Evolutionary conservation across 805 yeast species (phyloP).

Genomic region (Tetrapisispora pingtungensis): DNA sequence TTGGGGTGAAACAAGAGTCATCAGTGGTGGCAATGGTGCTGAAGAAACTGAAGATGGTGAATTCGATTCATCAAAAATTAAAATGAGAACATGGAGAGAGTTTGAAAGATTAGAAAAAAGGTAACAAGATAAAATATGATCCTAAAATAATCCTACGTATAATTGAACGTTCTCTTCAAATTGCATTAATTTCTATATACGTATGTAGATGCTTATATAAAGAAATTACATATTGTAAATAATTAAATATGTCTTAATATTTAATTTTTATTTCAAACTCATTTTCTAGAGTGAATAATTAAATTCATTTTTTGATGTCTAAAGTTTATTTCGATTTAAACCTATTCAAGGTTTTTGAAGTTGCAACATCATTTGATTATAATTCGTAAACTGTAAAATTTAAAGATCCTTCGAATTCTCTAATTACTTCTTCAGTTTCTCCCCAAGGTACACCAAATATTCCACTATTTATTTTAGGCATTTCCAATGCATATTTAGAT

Average conservation of each 20-base stretch:
- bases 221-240: background rate
- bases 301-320: too few species aligned
- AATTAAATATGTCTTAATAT: background rate
- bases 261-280: background rate
- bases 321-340: too few species aligned
- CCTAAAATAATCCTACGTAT: background rate
- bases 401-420: slow-evolving; percentile 10
- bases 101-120: slow-evolving; percentile 53
- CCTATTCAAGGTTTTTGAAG: too few species aligned
- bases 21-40: slow-evolving; percentile 50
- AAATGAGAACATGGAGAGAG: slow-evolving; percentile 92
- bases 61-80: slow-evolving; percentile 83
- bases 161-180: background rate
- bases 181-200: background rate
- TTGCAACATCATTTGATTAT: too few species aligned
- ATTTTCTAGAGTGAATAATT: too few species aligned
- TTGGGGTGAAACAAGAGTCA: slow-evolving; percentile 93
- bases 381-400: slow-evolving; percentile 24
- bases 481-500: slow-evolving; percentile 30
- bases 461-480: slow-evolving; percentile 79
- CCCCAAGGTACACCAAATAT: slow-evolving; percentile 75
- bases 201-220: background rate
- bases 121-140: background rate
- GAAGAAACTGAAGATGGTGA: slow-evolving; percentile 59
- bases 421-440: slow-evolving; percentile 46